A percentile compares a stretch with the other conserved stretches of the same genome.
Evolutionary conservation across 371 early-diverging fungal species (phyloP).

Genomic region (Syncephalastrum sp.): DNA sequence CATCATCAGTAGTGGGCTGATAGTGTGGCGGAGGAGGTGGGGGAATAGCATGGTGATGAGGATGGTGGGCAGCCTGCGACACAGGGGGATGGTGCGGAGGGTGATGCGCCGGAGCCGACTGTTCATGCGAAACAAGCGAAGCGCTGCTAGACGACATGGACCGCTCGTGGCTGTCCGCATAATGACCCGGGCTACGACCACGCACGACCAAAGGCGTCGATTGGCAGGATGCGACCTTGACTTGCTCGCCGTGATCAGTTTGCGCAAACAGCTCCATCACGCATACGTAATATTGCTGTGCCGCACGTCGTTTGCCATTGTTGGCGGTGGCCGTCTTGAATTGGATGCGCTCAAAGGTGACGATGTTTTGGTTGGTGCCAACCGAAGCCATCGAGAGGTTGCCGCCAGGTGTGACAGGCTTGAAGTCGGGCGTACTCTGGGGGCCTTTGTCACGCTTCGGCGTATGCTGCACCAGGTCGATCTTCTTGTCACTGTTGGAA

Average conservation of each 20-base stretch:
- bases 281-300: constrained; percentile 80
- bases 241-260: constrained; percentile 41
- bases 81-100: too few relatives aligned
- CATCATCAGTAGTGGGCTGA: constrained; percentile 10
- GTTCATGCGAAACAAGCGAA: too few relatives aligned
- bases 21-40: constrained; percentile 12
- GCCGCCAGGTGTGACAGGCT: constrained; percentile 51
- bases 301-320: constrained; percentile 76
- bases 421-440: constrained; percentile 60
- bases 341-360: constrained; percentile 83
- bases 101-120: too few relatives aligned
- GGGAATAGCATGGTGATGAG: background rate
- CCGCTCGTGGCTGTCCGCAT: constrained; percentile 49
- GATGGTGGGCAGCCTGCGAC: background rate
- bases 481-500: constrained; percentile 52
- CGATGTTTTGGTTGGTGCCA: constrained; percentile 40
- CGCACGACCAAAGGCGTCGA: constrained; percentile 81
- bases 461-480: constrained; percentile 85
- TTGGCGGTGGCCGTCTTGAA: constrained; percentile 89
- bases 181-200: constrained; percentile 86
- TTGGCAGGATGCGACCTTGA: constrained; percentile 59
- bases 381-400: constrained; percentile 34
- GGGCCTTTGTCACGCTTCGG: constrained; percentile 88
- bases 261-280: constrained; percentile 61
- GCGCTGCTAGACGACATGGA: constrained; percentile 9